These are phyloP conservation scores for Pseudodiploospora longispora DNA, from an alignment of 2,329 filamentous ascomycete species.

Conservation along the genomic window DNA sequence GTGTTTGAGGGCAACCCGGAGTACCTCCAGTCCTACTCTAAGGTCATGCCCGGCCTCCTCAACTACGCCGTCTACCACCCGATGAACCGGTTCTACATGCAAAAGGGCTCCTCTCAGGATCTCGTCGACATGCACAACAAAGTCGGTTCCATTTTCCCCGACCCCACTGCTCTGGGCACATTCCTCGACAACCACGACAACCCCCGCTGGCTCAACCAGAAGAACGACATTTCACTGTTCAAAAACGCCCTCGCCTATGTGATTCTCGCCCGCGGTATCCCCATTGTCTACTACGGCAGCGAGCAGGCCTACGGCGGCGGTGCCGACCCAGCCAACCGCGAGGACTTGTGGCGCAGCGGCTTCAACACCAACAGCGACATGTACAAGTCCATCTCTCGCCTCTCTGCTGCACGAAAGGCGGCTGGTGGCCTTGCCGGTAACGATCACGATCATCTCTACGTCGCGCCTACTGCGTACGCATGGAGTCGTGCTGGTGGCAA, in stretches of 20 bases:
- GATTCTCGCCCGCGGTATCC: constrained; percentile 54
- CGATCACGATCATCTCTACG: constrained; percentile 36
- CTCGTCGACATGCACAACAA: constrained; percentile 30
- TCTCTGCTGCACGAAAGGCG: constrained; percentile 38
- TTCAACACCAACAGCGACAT: constrained; percentile 39
- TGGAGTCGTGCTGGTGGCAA: constrained; percentile 36
- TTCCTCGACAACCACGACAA: constrained; percentile 56
- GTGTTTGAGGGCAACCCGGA: constrained; percentile 45
- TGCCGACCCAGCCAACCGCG: constrained; percentile 43
- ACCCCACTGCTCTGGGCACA: constrained; percentile 37
- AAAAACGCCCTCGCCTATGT: constrained; percentile 55
- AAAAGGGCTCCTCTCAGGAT: constrained; percentile 28
- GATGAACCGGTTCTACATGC: constrained; percentile 31
- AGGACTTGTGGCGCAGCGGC: constrained; percentile 48
- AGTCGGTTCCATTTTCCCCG: constrained; percentile 28
- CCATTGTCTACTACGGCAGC: constrained; percentile 58
- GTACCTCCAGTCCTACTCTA: constrained; percentile 45
- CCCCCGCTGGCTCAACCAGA: constrained; percentile 43
- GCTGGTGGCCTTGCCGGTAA: constrained; percentile 35
- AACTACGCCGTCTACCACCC: constrained; percentile 49
- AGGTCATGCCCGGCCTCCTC: constrained; percentile 48
- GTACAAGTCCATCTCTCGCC: constrained; percentile 32
- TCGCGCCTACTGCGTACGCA: constrained; percentile 33
- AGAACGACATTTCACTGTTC: constrained; percentile 44
- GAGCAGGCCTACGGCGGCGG: constrained; percentile 51